Base-by-base conservation (phyloP, 805 yeast genomes). In the Starmerella stigmatis region DNA sequence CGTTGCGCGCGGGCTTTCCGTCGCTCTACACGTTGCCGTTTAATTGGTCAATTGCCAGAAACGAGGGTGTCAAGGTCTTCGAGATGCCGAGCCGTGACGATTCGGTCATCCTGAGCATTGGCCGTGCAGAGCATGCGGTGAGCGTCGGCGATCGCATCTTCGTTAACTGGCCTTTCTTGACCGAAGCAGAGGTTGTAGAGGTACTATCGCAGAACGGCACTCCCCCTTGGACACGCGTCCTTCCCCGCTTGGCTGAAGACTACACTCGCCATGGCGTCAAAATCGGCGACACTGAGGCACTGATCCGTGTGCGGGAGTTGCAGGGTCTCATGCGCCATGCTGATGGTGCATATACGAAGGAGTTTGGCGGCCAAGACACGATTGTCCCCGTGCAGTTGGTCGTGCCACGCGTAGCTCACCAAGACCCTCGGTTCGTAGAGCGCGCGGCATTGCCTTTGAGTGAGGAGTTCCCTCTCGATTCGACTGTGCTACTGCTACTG, bases 1-100 rank as follows among this genome's bases (percentile, higher is more conserved):
- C 79, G 2, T 67, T 82, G 46, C 64, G 82, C 44, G 94, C 95
- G 9, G 96, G 97, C 1, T 92, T 92, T 72, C 97, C 98, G 42
- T 70, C 89, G 12, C 70, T 92, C 57, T 64, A 74, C 39, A 76
- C 94, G 0, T 63, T 92, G 36, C 80, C 86, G 6, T 80, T 78
- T 57, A 60, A 67, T 0, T 51, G 59, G 49, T 67, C 72, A 40
- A 62, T 88, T 52, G 72, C 70, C 35, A 13, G 35, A 3, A 67
- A 70, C 49, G 80, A 78, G 48, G 82, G 79, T 50, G 78, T 86
- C 11, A 65, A 72, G 47, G 81, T 92, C 3, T 92, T 92, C 66
- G 86, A 86, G 57, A 81, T 75, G 57, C 92, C 95, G 2, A 77
- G 94, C 1, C 75, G 79, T 56, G 81, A 88, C 17, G 86, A 81